Conservation (phyloP, 371 early-diverging fungal genomes). For the Circinella umbellata region DNA sequence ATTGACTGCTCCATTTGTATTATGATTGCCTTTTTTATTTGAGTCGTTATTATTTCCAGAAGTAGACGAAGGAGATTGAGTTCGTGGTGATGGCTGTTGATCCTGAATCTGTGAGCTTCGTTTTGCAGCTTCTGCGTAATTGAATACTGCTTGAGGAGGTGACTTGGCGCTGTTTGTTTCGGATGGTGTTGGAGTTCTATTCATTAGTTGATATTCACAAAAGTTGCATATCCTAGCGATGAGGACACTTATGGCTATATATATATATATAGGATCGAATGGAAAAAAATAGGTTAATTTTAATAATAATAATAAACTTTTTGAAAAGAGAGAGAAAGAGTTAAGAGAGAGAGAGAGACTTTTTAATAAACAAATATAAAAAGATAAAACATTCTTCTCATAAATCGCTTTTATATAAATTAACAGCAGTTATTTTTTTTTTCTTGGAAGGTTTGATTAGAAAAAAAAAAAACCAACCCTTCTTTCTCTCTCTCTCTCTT, state of each 20-base stretch:
- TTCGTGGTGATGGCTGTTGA: constrained; percentile 12
- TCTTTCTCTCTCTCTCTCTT: too few relatives aligned
- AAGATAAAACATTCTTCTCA: too few relatives aligned
- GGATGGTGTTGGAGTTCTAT: constrained; percentile 43
- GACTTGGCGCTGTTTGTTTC: constrained; percentile 37
- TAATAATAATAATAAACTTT: too few relatives aligned
- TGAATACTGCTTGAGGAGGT: constrained; percentile 43
- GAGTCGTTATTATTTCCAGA: not conserved
- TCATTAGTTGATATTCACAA: constrained; percentile 49
- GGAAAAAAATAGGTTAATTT: too few relatives aligned
- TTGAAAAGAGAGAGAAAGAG: not conserved
- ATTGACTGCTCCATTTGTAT: constrained; percentile 15
- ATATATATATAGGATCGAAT: too few relatives aligned
- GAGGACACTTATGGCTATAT: constrained; percentile 26
- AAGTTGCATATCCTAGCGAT: constrained; percentile 44
- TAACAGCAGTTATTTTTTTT: too few relatives aligned
- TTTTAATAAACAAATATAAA: too few relatives aligned
- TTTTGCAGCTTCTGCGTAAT: constrained; percentile 52
- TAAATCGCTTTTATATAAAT: too few relatives aligned
- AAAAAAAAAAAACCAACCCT: too few relatives aligned
- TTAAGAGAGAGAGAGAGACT: too few relatives aligned
- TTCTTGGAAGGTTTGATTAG: too few relatives aligned
- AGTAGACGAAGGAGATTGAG: not conserved
- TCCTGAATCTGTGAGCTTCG: constrained; percentile 39
- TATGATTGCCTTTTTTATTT: constrained; percentile 1